Conservation (phyloP, 495 filamentous ascomycete species). For the Monascus purpureus region DNA sequence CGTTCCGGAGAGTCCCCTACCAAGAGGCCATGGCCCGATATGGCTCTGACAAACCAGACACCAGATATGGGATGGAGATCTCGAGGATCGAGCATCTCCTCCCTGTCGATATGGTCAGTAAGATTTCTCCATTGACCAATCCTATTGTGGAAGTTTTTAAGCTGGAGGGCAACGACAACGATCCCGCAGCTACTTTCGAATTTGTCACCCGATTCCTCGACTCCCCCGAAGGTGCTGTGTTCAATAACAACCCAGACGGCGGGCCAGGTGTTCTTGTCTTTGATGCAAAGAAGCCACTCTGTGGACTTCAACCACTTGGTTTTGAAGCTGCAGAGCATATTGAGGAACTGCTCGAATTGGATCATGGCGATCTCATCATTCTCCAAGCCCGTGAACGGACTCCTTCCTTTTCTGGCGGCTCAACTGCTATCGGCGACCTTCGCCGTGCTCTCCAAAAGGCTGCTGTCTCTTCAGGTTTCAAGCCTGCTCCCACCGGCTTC, state of each 20-base stretch:
- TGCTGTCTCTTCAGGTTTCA: constrained; percentile 44
- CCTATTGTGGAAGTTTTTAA: constrained; percentile 63
- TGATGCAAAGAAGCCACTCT: constrained; percentile 53
- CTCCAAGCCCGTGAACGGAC: constrained; percentile 59
- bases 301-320: constrained; percentile 61
- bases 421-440: constrained; percentile 66
- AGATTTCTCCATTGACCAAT: constrained; percentile 47
- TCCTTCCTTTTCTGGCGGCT: constrained; percentile 46
- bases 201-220: constrained; percentile 60
- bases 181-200: constrained; percentile 33
- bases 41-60: constrained; percentile 87
- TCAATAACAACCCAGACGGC: constrained; percentile 52
- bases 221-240: constrained; percentile 41
- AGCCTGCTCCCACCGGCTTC: constrained; percentile 41
- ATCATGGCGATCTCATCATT: constrained; percentile 64
- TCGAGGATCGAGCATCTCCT: constrained; percentile 45
- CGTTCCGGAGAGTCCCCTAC: constrained; percentile 54
- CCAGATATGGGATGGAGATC: constrained; percentile 52
- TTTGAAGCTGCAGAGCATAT: constrained; percentile 52
- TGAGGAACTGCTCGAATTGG: constrained; percentile 35
- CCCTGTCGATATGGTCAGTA: constrained; percentile 49
- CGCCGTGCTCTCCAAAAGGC: constrained; percentile 54
- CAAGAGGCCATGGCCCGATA: constrained; percentile 64
- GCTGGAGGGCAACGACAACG: constrained; percentile 32
- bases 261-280: constrained; percentile 63